Conservation (phyloP, 2,329 filamentous ascomycete species). For the Aurifilum marmelostoma region DNA sequence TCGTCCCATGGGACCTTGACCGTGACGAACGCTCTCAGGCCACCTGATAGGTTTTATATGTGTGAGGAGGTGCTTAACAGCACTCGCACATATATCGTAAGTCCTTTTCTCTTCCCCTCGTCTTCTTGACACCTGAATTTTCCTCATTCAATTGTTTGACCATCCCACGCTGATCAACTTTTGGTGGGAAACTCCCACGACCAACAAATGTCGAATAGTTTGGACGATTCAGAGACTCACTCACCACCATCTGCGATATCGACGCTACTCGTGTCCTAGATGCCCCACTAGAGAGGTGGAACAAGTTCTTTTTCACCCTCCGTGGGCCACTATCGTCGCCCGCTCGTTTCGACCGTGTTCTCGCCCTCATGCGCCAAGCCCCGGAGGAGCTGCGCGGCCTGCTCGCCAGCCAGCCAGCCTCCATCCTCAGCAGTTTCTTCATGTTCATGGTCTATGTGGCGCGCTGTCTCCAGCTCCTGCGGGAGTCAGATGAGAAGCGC, state of each 20-base stretch:
- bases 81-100: constrained; percentile 21
- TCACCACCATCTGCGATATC: not conserved
- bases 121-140: not conserved
- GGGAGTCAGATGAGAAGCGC: not conserved
- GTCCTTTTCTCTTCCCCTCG: not conserved
- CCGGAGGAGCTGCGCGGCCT: constrained; percentile 18
- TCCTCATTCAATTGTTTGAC: not conserved
- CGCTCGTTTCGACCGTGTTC: constrained; percentile 13
- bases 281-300: constrained; percentile 1
- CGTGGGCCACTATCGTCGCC: constrained; percentile 8
- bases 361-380: constrained; percentile 21
- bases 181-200: too few relatives aligned
- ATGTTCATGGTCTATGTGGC: constrained; percentile 20
- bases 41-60: constrained; percentile 21
- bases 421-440: constrained; percentile 17
- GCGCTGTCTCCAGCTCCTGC: constrained; percentile 2
- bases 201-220: not conserved
- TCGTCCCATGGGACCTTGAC: not conserved
- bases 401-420: constrained; percentile 11
- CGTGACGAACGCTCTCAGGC: constrained; percentile 1
- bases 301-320: constrained; percentile 10
- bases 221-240: constrained; percentile 2
- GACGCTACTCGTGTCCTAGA: not conserved
- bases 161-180: not conserved
- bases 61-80: constrained; percentile 19